Percentiles rank a stretch among this genome's conserved stretches.
These are phyloP conservation scores for Oryza longistaminata DNA, from an alignment of 176 grass and related monocot genomes.

Conservation along the genomic window DNA sequence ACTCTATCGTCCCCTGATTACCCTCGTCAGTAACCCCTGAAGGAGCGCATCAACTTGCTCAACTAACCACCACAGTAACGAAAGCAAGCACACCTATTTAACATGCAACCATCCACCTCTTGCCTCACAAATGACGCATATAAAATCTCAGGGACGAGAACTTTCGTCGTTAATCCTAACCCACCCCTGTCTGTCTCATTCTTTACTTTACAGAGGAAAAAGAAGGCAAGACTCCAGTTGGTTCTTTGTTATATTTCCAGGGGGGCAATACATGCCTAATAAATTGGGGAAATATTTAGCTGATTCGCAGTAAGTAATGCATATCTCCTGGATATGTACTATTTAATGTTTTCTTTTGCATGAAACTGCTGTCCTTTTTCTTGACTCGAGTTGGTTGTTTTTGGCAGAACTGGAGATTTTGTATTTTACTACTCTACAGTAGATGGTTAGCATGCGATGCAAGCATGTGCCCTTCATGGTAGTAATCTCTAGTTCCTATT, in stretches of 20 bases:
- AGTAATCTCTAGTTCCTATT: neutral
- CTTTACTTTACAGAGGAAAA: neutral
- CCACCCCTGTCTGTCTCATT: neutral
- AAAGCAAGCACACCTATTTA: constrained; percentile 6
- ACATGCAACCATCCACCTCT: constrained; percentile 32
- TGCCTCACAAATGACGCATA: constrained; percentile 20
- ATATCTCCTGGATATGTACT: constrained; percentile 18
- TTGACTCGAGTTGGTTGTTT: constrained; percentile 10
- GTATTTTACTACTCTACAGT: constrained; percentile 1
- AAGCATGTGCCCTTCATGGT: neutral
- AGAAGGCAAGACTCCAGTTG: neutral
- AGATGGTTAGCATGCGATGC: neutral
- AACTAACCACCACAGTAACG: constrained; percentile 27
- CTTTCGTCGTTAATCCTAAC: constrained; percentile 31
- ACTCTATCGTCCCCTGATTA: neutral
- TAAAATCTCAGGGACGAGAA: neutral
- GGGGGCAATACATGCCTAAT: neutral
- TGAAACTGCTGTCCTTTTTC: neutral
- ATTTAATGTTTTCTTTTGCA: neutral
- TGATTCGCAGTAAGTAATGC: neutral
- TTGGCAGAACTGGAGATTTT: constrained; percentile 3
- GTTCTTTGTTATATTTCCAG: constrained; percentile 37
- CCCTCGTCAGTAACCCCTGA: constrained; percentile 19
- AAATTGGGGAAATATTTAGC: neutral
- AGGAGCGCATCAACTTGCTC: constrained; percentile 45